phyloP scores from a whole-genome alignment of 169 alveolate genomes.

The Plasmodium inui region DNA sequence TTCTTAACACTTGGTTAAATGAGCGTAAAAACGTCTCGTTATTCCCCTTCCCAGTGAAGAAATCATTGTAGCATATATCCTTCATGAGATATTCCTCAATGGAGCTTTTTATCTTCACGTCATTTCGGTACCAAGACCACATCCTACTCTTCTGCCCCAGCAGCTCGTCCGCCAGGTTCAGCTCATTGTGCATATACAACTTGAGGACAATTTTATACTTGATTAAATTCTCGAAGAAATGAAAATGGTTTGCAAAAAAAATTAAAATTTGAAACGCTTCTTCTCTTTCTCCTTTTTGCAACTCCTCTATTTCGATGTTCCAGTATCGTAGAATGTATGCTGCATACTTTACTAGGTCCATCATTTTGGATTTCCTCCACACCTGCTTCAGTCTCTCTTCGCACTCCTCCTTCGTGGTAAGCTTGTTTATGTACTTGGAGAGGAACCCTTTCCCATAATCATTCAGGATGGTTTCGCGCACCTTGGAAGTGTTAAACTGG shows the following conservation, averaged over 20 bases:
- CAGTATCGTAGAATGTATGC: constrained; percentile 28
- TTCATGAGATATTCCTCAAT: constrained; percentile 34
- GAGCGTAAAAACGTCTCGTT: constrained; percentile 12
- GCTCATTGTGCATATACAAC: constrained; percentile 2
- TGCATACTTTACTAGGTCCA: constrained; percentile 18
- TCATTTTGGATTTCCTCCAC: constrained; percentile 34
- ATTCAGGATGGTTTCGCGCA: constrained; percentile 10
- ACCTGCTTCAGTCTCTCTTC: constrained; percentile 5
- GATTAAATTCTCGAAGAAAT: constrained; percentile 36
- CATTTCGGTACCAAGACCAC: constrained; percentile 58
- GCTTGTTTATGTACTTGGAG: constrained; percentile 11
- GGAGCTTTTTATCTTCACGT: constrained; percentile 10
- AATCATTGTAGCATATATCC: constrained; percentile 25
- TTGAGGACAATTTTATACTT: constrained; percentile 44
- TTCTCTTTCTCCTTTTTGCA: constrained; percentile 5
- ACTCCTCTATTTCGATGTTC: constrained; percentile 13
- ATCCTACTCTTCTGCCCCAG: constrained; percentile 26
- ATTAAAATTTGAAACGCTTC: constrained; percentile 51
- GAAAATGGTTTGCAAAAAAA: constrained; percentile 69
- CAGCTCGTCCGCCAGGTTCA: constrained; percentile 40
- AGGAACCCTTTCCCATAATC: constrained; percentile 59
- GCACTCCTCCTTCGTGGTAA: constrained; percentile 1
- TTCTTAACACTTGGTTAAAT: neutral
- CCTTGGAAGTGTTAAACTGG: constrained; percentile 3
- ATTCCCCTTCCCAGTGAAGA: neutral